A percentile compares a stretch with the other conserved stretches of the same genome.
phyloP scores from a whole-genome alignment of 768 basidiomycete genomes.

The Leccinum subtestaceum region DNA sequence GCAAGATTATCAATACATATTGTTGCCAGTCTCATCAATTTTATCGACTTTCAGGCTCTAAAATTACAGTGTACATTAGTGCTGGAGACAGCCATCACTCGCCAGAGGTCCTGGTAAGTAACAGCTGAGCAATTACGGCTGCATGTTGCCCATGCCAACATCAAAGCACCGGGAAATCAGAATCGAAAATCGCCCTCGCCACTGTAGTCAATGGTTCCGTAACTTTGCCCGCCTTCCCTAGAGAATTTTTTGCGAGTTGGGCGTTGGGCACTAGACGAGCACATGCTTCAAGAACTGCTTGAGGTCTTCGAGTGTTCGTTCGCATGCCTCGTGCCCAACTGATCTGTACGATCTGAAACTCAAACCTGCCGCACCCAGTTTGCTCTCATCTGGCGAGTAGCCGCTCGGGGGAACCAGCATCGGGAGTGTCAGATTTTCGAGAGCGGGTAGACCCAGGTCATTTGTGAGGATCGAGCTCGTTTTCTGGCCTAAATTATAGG shows the following conservation, averaged over 20 bases:
- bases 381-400: constrained; percentile 19
- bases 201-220: neutral
- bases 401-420: constrained; percentile 25
- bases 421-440: constrained; percentile 36
- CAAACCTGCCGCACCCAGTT: constrained; percentile 44
- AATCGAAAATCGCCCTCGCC: neutral
- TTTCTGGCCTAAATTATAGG: constrained; percentile 46
- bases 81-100: neutral
- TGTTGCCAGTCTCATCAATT: neutral
- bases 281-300: constrained; percentile 65
- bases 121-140: neutral
- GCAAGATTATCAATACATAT: neutral
- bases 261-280: constrained; percentile 35
- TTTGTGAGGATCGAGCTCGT: constrained; percentile 58
- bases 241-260: neutral
- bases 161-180: neutral
- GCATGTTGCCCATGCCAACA: neutral
- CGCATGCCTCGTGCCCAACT: constrained; percentile 62
- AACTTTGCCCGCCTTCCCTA: neutral
- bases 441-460: constrained; percentile 46
- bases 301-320: constrained; percentile 68
- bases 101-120: neutral
- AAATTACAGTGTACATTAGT: constrained; percentile 2
- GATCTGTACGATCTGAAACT: constrained; percentile 66
- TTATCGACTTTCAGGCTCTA: neutral